phyloP scores from a whole-genome alignment of 768 basidiomycete genomes.

The Nidularia pulvinata region DNA sequence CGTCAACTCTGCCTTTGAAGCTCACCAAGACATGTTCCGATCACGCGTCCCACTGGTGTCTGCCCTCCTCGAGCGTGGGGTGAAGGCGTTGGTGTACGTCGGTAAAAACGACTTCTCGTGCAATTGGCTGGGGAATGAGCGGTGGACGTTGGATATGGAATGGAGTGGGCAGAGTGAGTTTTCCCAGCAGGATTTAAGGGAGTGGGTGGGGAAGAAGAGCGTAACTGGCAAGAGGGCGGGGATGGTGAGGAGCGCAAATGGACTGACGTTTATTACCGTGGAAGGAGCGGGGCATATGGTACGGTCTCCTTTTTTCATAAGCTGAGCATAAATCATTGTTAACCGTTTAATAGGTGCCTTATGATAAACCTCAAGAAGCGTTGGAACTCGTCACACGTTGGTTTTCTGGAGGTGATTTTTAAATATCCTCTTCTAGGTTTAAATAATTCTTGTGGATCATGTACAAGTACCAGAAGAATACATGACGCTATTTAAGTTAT shows the following conservation, averaged over 20 bases:
- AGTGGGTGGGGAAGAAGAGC: constrained; percentile 35
- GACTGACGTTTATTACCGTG: constrained; percentile 60
- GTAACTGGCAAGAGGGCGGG: constrained; percentile 57
- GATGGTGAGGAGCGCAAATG: constrained; percentile 48
- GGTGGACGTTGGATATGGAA: constrained; percentile 56
- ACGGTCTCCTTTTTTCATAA: not conserved
- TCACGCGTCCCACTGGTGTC: constrained; percentile 58
- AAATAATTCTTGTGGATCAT: too few species aligned
- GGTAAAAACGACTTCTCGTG: constrained; percentile 47
- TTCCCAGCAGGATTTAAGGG: constrained; percentile 32
- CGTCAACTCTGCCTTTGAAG: constrained; percentile 48
- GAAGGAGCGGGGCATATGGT: constrained; percentile 53
- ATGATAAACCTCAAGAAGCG: constrained; percentile 56
- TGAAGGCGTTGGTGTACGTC: constrained; percentile 73
- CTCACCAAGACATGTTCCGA: constrained; percentile 37
- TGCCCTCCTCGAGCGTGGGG: constrained; percentile 68
- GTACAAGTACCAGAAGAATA: too few species aligned
- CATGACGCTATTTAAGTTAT: too few species aligned
- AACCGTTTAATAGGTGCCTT: constrained; percentile 42
- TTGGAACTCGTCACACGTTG: constrained; percentile 45
- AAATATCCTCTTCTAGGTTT: not conserved
- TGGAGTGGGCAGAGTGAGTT: constrained; percentile 60
- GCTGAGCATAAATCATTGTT: not conserved
- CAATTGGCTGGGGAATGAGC: constrained; percentile 67
- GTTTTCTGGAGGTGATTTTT: constrained; percentile 25